phyloP scores from a whole-genome alignment of 2,329 filamentous ascomycete species.

The Hymenoscyphus repandus region DNA sequence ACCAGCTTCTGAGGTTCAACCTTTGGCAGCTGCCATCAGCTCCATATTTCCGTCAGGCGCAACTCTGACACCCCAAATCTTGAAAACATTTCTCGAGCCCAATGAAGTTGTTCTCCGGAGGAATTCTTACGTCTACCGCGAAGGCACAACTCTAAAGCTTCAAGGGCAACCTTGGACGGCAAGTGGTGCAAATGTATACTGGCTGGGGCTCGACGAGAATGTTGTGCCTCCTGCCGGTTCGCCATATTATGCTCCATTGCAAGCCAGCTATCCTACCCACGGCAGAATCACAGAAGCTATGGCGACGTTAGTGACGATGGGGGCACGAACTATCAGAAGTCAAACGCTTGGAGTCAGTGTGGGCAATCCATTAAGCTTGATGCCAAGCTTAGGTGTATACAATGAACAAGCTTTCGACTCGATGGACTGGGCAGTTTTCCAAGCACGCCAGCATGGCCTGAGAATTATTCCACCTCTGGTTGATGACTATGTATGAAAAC shows the following conservation, averaged over 20 bases:
- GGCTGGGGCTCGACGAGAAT: conserved; percentile 47
- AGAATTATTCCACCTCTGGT: conserved; percentile 41
- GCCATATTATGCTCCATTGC: conserved; percentile 40
- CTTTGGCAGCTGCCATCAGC: conserved; percentile 5
- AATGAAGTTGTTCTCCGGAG: conserved; percentile 13
- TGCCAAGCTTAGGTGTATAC: conserved; percentile 35
- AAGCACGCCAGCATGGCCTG: conserved; percentile 40
- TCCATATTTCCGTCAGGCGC: conserved; percentile 11
- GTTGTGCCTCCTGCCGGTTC: conserved; percentile 38
- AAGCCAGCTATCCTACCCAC: conserved; percentile 42
- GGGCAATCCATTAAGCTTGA: conserved; percentile 43
- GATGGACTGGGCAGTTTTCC: conserved; percentile 44
- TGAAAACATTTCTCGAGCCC: conserved; percentile 16
- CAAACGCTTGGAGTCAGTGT: conserved; percentile 43
- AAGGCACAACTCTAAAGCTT: conserved; percentile 34
- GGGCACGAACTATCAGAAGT: conserved; percentile 40
- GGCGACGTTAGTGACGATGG: conserved; percentile 40
- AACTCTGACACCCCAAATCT: conserved; percentile 19
- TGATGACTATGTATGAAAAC: conserved; percentile 38
- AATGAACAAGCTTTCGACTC: conserved; percentile 41
- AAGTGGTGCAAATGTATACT: conserved; percentile 45
- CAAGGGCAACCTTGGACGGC: conserved; percentile 39
- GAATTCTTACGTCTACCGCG: conserved; percentile 31
- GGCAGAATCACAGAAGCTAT: conserved; percentile 42
- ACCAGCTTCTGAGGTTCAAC: background rate